These are phyloP conservation scores for Neurospora discreta DNA, from an alignment of 495 filamentous ascomycete species.

Conservation along the genomic window DNA sequence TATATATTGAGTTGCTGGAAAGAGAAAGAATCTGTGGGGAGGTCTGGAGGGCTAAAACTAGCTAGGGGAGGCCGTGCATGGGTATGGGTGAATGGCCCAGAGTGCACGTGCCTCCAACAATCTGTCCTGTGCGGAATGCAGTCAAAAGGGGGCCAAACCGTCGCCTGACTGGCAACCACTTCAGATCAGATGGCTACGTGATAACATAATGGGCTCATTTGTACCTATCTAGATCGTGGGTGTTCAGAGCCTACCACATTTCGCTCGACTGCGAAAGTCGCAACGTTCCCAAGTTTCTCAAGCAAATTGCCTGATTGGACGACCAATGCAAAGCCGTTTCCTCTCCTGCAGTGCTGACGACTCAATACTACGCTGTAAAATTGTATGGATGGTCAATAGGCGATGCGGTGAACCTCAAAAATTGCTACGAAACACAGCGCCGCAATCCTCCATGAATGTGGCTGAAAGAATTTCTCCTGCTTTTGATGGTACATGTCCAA, in stretches of 20 bases:
- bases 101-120: too few species aligned
- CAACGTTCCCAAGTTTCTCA: neutral
- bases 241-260: neutral
- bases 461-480: neutral
- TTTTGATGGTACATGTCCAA: neutral
- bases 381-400: conserved; percentile 4
- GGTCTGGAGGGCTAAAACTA: too few species aligned
- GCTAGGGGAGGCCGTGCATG: too few species aligned
- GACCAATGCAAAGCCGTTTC: conserved; percentile 10
- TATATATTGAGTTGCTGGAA: too few species aligned
- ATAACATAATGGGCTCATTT: neutral
- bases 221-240: neutral
- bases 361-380: conserved; percentile 9
- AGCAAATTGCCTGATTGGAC: conserved; percentile 7
- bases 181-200: neutral
- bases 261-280: neutral
- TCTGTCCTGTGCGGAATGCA: neutral
- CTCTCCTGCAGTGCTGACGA: conserved; percentile 13
- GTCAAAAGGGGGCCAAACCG: neutral
- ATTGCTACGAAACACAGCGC: neutral
- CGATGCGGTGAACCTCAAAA: neutral
- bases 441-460: conserved; percentile 1
- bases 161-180: neutral
- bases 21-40: too few species aligned
- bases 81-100: too few species aligned